Base-by-base conservation (phyloP, 163 green algal species). In the Chlorella variabilis region DNA sequence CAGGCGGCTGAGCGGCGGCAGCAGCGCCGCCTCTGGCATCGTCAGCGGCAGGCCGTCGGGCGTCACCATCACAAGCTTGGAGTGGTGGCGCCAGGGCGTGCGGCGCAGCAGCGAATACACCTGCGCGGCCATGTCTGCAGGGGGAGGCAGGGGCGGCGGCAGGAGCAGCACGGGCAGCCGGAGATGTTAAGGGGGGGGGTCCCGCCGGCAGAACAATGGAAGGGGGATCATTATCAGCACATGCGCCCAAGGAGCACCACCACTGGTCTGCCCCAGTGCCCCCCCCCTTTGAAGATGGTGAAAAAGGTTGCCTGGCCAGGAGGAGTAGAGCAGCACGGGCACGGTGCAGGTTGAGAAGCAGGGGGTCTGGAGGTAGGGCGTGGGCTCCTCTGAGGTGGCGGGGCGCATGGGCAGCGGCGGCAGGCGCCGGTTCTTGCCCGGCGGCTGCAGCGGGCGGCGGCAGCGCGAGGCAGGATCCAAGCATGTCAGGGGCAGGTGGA, bases 231-330 rank as follows among this genome's bases (percentile, higher is more conserved):
- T n/a, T n/a, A n/a, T n/a, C n/a, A n/a, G n/a, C n/a, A n/a, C n/a
- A n/a, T n/a, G n/a, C n/a, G 51, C 9, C 51, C 21, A 29, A 8
- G 51, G 13, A 62, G 18, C 51, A n/a, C 20, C 18, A 15, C 20
- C 51, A 62, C 51, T 8, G 15, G 15, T n/a, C n/a, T n/a, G n/a
- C n/a, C n/a, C n/a, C 15, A n/a, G 20, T 73, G 63, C 7, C 36
- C 27, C 73, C 17, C 56, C 70, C 73, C 73, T 31, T 80, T 80
- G 73, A 71, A 80, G 15, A 70, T 54, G 38, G n/a, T 80, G 73
- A 39, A 80, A 80, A 38, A 80, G 70, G 56, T 80, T 80, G 54
- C 38, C 38, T 0, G 54, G 27, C 73, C 73, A 80, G 15, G 73
- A 80, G 15, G 73, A 33, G 21, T 71, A 80, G 8, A 80, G 39